These are phyloP conservation scores for Thelonectria discophora DNA, from an alignment of 2,329 filamentous ascomycete species.

Conservation along the genomic window DNA sequence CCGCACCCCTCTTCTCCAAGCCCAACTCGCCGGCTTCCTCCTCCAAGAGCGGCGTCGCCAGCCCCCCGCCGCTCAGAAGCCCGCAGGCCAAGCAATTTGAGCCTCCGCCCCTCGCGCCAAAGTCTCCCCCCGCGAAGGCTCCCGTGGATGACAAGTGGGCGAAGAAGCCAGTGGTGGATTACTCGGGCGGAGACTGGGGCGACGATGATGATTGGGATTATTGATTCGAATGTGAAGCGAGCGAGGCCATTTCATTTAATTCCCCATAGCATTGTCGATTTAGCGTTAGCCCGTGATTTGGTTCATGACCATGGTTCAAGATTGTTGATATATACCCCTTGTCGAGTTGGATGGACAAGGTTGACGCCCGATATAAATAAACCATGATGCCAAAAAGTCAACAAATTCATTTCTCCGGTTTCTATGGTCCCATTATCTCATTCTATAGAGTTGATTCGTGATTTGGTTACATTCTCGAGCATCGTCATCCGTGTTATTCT, in stretches of 20 bases:
- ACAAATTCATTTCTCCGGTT: neutral
- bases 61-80: slow-evolving; percentile 12
- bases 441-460: neutral
- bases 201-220: slow-evolving; percentile 42
- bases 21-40: slow-evolving; percentile 17
- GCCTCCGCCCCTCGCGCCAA: neutral
- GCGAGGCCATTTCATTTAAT: neutral
- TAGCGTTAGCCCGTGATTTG: slow-evolving; percentile 14
- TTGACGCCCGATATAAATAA: neutral
- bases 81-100: slow-evolving; percentile 16
- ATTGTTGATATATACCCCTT: slow-evolving; percentile 7
- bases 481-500: neutral
- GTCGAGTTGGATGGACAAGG: neutral
- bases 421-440: slow-evolving; percentile 1
- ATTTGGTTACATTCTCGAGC: neutral
- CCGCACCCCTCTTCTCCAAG: slow-evolving; percentile 17
- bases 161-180: slow-evolving; percentile 37
- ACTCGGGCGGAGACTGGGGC: slow-evolving; percentile 41
- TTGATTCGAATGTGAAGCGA: slow-evolving; percentile 15
- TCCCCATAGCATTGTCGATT: slow-evolving; percentile 2
- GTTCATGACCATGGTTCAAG: slow-evolving; percentile 7
- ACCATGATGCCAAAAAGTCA: neutral
- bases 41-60: slow-evolving; percentile 3
- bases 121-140: neutral
- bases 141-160: slow-evolving; percentile 37